These are phyloP conservation scores for Macrolepiota dolichaula DNA, from an alignment of 768 basidiomycete species.

Conservation along the genomic window DNA sequence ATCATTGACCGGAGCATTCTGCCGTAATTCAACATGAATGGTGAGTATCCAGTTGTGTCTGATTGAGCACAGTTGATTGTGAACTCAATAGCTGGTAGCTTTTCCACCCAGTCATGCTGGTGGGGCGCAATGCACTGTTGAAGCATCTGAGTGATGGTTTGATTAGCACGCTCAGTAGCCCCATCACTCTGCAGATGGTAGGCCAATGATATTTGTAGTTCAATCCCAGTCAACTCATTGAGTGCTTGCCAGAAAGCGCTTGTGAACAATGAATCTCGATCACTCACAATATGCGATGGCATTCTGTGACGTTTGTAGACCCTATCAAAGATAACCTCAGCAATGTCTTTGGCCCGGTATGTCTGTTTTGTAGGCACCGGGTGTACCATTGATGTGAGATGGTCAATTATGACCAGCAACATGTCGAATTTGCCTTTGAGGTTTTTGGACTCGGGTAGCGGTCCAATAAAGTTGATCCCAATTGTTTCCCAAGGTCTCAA, in stretches of 20 bases:
- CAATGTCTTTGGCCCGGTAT: too few relatives aligned
- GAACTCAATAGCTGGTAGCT: conserved; percentile 13
- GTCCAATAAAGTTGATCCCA: conserved; percentile 13
- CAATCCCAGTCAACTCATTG: conserved; percentile 5
- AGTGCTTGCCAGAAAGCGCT: conserved; percentile 13
- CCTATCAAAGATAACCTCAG: too few relatives aligned
- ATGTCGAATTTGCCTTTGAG: conserved; percentile 18
- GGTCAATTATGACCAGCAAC: conserved; percentile 23
- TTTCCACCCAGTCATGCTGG: conserved; percentile 11
- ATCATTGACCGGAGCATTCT: too few relatives aligned
- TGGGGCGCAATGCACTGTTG: neutral
- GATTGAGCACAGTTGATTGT: conserved; percentile 1
- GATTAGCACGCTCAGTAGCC: conserved; percentile 10
- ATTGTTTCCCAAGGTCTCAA: conserved; percentile 14
- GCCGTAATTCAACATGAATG: too few relatives aligned
- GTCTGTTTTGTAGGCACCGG: conserved; percentile 1
- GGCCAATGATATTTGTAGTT: conserved; percentile 2
- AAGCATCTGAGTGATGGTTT: conserved; percentile 13
- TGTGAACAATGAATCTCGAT: conserved; percentile 8
- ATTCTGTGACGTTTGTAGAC: conserved; percentile 10
- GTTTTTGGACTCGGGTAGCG: conserved; percentile 18
- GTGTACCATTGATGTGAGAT: conserved; percentile 15
- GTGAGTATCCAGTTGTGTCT: too few relatives aligned
- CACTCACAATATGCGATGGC: conserved; percentile 5
- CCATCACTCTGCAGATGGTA: conserved; percentile 11